Base-by-base conservation (phyloP, 75 land plant species). In the Cupressus sempervirens region DNA sequence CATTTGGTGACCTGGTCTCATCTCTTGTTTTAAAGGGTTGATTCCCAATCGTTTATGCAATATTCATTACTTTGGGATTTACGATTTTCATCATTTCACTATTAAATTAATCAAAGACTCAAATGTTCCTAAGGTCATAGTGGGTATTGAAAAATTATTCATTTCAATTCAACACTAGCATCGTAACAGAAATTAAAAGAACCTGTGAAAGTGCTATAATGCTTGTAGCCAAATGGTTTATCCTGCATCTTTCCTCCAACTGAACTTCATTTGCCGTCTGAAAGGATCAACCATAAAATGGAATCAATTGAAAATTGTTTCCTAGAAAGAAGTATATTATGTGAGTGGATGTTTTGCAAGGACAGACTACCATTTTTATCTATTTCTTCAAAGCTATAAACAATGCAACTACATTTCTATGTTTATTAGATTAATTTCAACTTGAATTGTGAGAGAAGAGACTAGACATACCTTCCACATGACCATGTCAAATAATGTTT, bases 131-230 rank as follows among this genome's bases (percentile, higher is more conserved):
- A 62, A 62, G 8, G 23, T 62, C n/a, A 7, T 6, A 58, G 23
- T 58, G 35, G 4, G 29, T 30, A 30, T 12, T 32, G 32, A 72
- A 30, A 30, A 30, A 72, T 5, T 12, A 29, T 72, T 72, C 35
- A 72, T 14, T 72, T 72, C 74, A 32, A 32, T 72, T 72, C 35
- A 72, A 30, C 32, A 72, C 74, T 72, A 72, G 13, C 35, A 72
- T 72, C 74, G 1, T 45, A n/a, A n/a, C 4, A 12, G 9, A 76
- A n/a, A 11, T 40, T 40, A 16, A 45, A 26, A 79, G 3, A 88
- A 97, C 99, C 99, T 98, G 99, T 62, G 96, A 93, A 18, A 98
- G 92, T 41, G 98, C 96, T 40, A 98, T 90, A 10, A 98, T 84
- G 84, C 99, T 98, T 35, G 98, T 92, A 7, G 98, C 98, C 87